Evolutionary conservation across 2,329 filamentous ascomycete species (phyloP), one percentile per base, ranked within the genome.

Genomic region (Pseudodiploospora longispora): DNA sequence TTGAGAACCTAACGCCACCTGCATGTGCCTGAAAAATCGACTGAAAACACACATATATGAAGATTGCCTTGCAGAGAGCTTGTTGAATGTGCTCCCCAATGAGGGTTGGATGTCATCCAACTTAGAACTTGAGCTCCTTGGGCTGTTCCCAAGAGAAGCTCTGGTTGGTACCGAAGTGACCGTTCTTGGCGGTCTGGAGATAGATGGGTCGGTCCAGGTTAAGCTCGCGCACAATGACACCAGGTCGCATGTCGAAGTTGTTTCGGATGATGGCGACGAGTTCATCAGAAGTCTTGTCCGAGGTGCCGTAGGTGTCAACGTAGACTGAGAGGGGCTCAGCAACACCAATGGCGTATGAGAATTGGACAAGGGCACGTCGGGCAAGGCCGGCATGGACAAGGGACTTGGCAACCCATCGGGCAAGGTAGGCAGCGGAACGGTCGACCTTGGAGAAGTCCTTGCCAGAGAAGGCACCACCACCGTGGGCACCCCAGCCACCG

Each of bases 371-470:
- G 51, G 82, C 86, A 69, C 93, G 90, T 63, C 93, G 90, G 61
- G 87, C 87, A 51, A 98, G 85, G 60, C 85, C 84, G 59, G 91
- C 86, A 61, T 82, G 73, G 58, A 98, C 87, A 54, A 98, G 81
- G 36, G 93, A 98, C 82, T 98, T 98, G 74, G 93, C 93, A 69
- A 98, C 90, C 93, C 93, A 98, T 68, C 93, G 89, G 58, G 80
- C 90, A 58, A 97, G 83, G 76, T 98, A 98, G 63, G 93, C 93
- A 56, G 93, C 93, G 43, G 93, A 97, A 61, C 93, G 87, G 68
- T 98, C 93, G 72, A 98, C 93, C 82, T 98, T 98, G 80, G 89
- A 96, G 83, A 96, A 98, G 71, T 98, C 93, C 85, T 98, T 98
- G 64, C 93, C 93, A 62, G 93, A 97, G 86, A 98, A 98, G 70